These are phyloP conservation scores for Colletotrichum echinochloae DNA, from an alignment of 2,329 filamentous ascomycete genomes.

Conservation along the genomic window DNA sequence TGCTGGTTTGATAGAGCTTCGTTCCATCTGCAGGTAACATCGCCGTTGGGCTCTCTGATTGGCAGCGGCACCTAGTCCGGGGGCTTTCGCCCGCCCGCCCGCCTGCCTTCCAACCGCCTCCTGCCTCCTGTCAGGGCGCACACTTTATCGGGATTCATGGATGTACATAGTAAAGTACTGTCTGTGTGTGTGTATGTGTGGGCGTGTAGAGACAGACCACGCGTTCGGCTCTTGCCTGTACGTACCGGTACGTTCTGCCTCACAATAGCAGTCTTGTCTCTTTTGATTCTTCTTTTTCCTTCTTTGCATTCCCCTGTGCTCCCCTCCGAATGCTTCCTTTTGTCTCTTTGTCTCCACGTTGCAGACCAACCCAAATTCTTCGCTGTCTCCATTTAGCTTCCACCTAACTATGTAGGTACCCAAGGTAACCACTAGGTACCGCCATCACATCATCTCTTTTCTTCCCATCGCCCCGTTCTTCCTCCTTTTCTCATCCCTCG, in stretches of 20 bases:
- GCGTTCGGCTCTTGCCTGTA: background rate
- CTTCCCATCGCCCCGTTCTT: constrained; percentile 2
- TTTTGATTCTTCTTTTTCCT: background rate
- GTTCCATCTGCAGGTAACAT: constrained; percentile 33
- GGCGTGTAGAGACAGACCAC: too few species aligned
- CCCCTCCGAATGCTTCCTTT: constrained; percentile 4
- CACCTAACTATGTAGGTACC: background rate
- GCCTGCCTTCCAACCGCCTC: background rate
- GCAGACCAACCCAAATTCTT: background rate
- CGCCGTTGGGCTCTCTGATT: constrained; percentile 31
- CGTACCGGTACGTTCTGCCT: constrained; percentile 1
- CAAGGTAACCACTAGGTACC: background rate
- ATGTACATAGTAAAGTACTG: background rate
- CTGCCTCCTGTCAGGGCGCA: constrained; percentile 1
- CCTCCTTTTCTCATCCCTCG: constrained; percentile 4
- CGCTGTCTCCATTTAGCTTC: background rate
- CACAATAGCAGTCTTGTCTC: constrained; percentile 7
- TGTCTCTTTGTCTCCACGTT: constrained; percentile 3
- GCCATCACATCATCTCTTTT: background rate
- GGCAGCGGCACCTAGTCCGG: constrained; percentile 8
- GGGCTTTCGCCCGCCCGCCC: background rate
- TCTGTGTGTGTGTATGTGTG: background rate
- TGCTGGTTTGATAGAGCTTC: constrained; percentile 31
- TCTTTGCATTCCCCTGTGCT: constrained; percentile 9
- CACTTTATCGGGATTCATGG: constrained; percentile 29